Percentiles rank a stretch among this genome's conserved stretches.
phyloP scores from a whole-genome alignment of 1,284 basidiomycete species.

The Cutaneotrichosporon sp. region DNA sequence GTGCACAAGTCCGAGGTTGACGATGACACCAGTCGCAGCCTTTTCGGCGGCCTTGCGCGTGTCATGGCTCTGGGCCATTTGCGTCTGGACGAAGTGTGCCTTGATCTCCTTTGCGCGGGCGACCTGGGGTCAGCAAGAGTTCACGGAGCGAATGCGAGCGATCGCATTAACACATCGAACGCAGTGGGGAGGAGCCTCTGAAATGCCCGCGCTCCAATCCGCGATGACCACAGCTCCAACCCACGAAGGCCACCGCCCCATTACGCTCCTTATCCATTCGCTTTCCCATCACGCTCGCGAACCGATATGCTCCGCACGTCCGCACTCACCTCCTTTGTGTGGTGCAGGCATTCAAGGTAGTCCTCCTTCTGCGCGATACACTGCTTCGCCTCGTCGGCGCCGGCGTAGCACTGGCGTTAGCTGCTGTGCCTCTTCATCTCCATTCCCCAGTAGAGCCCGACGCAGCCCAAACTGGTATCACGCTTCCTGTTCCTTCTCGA shows the following conservation, averaged over 20 bases:
- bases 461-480: too few relatives aligned
- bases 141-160: not conserved
- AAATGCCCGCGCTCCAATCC: too few relatives aligned
- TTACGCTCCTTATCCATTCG: too few relatives aligned
- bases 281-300: too few relatives aligned
- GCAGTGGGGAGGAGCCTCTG: too few relatives aligned
- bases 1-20: conserved; percentile 65
- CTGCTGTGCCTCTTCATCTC: not conserved
- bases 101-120: conserved; percentile 68
- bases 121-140: conserved; percentile 52
- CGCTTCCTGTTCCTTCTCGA: not conserved
- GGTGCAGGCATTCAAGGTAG: conserved; percentile 90
- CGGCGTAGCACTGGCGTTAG: conserved; percentile 74
- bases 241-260: too few relatives aligned
- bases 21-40: conserved; percentile 66
- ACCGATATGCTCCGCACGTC: too few relatives aligned
- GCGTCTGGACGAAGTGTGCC: conserved; percentile 66
- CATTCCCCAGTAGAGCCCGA: too few relatives aligned
- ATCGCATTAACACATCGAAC: too few relatives aligned
- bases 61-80: conserved; percentile 61
- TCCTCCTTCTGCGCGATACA: conserved; percentile 74
- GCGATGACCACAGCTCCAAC: too few relatives aligned
- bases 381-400: conserved; percentile 68
- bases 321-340: conserved; percentile 72
- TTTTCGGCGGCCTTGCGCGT: conserved; percentile 67